Evolutionary conservation across 1,284 basidiomycete species (phyloP).

Genomic region (Prillingera fragicola): DNA sequence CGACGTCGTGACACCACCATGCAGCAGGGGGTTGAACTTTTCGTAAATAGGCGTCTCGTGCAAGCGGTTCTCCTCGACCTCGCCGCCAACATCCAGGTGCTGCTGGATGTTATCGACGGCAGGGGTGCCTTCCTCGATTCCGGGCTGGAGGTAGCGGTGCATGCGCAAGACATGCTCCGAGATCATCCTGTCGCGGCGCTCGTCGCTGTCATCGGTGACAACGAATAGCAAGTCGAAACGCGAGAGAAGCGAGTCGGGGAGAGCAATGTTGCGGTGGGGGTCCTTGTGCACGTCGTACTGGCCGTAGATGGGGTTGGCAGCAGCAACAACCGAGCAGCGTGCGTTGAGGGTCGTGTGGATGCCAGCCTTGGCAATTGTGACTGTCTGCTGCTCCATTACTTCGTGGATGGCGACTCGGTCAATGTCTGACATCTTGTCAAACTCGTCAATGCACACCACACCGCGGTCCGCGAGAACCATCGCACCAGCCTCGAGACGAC

Average conservation of each 20-base stretch:
- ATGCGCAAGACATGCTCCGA: conserved; percentile 97
- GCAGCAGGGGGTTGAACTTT: conserved; percentile 92
- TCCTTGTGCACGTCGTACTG: conserved; percentile 99
- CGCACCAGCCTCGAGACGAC: conserved; percentile 92
- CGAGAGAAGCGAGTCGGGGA: conserved; percentile 95
- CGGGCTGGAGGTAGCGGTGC: conserved; percentile 94
- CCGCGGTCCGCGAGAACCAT: conserved; percentile 99
- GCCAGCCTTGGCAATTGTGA: conserved; percentile 98
- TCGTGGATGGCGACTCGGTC: conserved; percentile 99
- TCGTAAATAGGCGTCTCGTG: conserved; percentile 79
- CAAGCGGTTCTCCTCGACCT: conserved; percentile 53
- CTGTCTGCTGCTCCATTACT: conserved; percentile 99
- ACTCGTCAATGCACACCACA: conserved; percentile 99
- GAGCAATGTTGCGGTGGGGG: conserved; percentile 96
- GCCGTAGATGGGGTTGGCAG: conserved; percentile 98
- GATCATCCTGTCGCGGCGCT: conserved; percentile 85
- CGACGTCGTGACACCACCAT: conserved; percentile 68
- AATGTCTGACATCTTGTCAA: conserved; percentile 99
- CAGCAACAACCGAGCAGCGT: conserved; percentile 93
- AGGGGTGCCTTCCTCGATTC: conserved; percentile 82
- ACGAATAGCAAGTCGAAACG: conserved; percentile 99
- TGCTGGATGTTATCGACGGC: conserved; percentile 82
- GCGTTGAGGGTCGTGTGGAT: conserved; percentile 98
- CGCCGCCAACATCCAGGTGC: conserved; percentile 72
- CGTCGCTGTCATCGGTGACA: conserved; percentile 96